These are phyloP conservation scores for Vitis hybrid DNA, from an alignment of 177 flowering plant species.

Conservation along the genomic window DNA sequence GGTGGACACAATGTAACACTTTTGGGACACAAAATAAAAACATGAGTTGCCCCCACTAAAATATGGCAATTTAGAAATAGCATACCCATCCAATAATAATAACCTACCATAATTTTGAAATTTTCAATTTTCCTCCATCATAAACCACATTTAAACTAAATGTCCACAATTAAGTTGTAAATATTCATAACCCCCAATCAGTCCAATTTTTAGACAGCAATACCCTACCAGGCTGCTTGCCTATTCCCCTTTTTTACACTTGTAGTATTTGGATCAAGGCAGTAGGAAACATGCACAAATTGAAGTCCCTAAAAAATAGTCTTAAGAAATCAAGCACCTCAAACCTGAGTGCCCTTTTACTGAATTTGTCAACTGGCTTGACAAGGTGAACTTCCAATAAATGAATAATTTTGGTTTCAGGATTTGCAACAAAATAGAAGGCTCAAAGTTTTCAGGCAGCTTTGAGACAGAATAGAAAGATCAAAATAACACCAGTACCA, in stretches of 20 bases:
- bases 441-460: not conserved
- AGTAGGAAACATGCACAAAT: too few species aligned
- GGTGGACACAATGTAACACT: not conserved
- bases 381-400: not conserved
- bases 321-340: slow-evolving; percentile 1
- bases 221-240: not conserved
- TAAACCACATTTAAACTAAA: not conserved
- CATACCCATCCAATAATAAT: not conserved
- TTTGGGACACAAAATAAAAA: not conserved
- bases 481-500: not conserved
- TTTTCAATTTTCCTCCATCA: too few species aligned
- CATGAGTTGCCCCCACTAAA: not conserved
- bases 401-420: not conserved
- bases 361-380: too few species aligned
- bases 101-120: not conserved
- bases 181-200: not conserved
- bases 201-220: not conserved
- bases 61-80: not conserved
- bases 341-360: slow-evolving; percentile 1
- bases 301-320: too few species aligned
- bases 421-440: not conserved
- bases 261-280: not conserved
- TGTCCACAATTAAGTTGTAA: not conserved
- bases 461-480: not conserved
- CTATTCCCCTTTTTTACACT: not conserved